Percentiles rank a stretch among this genome's conserved stretches.
Conservation (phyloP, 768 basidiomycete genomes). For the Xerocomellus chrysenteron region DNA sequence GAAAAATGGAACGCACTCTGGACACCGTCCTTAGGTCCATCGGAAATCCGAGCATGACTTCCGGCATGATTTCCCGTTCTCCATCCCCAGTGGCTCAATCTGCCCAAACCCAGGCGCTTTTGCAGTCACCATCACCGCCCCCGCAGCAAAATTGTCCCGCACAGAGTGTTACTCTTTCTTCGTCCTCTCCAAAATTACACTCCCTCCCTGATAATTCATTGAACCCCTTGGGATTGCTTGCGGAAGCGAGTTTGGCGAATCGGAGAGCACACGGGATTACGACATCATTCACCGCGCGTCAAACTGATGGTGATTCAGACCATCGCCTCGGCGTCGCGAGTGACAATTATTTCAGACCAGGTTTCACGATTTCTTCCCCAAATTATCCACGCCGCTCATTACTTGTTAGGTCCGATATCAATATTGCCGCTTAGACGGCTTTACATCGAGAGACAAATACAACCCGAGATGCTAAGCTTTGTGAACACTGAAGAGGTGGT, state of each 20-base stretch:
- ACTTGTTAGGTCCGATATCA: conserved; percentile 72
- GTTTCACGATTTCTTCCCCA: conserved; percentile 38
- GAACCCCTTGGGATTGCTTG: conserved; percentile 90
- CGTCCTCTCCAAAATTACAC: conserved; percentile 82
- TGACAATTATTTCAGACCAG: conserved; percentile 90
- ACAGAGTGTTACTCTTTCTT: conserved; percentile 19
- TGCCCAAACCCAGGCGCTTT: conserved; percentile 52
- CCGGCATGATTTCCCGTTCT: conserved; percentile 79
- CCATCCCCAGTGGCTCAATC: conserved; percentile 64
- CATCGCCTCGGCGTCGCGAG: conserved; percentile 77
- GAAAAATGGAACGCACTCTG: conserved; percentile 91
- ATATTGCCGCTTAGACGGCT: conserved; percentile 79
- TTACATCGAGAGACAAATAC: conserved; percentile 85
- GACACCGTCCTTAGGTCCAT: conserved; percentile 89
- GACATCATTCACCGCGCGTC: conserved; percentile 40
- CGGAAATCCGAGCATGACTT: conserved; percentile 75
- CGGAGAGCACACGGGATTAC: conserved; percentile 55
- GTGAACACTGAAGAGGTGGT: conserved; percentile 87
- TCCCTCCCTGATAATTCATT: conserved; percentile 89
- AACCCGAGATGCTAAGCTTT: conserved; percentile 92
- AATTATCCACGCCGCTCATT: conserved; percentile 2
- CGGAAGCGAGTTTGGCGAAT: conserved; percentile 83
- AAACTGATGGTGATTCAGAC: conserved; percentile 37
- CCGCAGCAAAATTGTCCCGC: conserved; percentile 38
- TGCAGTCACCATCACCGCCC: conserved; percentile 52